Conservation (phyloP, 139 green algal genomes). For the Closterium sp. region DNA sequence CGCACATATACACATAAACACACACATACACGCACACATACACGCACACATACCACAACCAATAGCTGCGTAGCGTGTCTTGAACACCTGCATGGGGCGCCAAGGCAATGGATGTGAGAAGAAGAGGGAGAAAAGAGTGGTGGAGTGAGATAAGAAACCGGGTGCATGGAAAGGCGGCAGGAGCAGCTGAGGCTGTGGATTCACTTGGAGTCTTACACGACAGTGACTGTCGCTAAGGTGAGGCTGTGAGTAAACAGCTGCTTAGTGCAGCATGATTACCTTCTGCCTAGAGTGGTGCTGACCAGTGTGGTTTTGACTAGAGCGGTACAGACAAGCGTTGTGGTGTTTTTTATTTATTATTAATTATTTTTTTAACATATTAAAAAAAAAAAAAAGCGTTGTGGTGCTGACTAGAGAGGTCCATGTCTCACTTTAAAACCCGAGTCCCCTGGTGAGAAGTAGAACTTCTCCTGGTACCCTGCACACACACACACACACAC, state of each 20-base stretch:
- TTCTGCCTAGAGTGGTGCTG: neutral
- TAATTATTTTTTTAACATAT: no score
- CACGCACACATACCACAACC: slow-evolving; percentile 55
- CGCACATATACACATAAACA: neutral
- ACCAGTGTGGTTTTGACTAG: neutral
- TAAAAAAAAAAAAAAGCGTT: no score
- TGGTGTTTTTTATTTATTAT: no score
- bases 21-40: no score
- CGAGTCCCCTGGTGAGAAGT: slow-evolving; percentile 56
- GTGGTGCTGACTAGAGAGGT: neutral
- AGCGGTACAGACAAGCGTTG: no score
- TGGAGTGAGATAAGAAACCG: neutral
- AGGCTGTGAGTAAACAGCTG: neutral
- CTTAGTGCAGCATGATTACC: neutral
- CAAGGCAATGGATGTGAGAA: neutral
- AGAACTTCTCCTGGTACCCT: slow-evolving; percentile 59
- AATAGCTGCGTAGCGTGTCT: slow-evolving; percentile 44
- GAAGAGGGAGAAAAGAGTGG: neutral
- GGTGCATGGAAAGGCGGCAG: neutral
- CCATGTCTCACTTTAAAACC: slow-evolving; percentile 46
- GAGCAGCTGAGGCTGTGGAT: neutral
- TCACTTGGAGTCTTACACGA: neutral
- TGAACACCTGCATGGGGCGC: slow-evolving; percentile 39
- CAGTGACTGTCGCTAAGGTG: neutral
- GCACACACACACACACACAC: neutral